Base-by-base conservation (phyloP, 1,284 basidiomycete genomes). In the Trichosporon ovoides region DNA sequence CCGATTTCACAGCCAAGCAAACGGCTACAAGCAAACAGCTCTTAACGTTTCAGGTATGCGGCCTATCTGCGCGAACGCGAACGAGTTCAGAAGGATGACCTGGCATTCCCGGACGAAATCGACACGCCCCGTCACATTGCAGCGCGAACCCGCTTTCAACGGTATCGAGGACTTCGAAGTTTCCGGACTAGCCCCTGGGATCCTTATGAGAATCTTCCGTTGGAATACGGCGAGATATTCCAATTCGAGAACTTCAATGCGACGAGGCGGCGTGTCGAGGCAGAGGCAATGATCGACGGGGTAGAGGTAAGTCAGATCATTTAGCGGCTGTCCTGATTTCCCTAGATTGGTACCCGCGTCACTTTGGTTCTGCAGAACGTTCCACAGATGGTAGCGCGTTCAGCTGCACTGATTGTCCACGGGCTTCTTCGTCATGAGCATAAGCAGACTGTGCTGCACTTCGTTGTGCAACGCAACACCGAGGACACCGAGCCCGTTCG, bases 141-240 rank as follows among this genome's bases (percentile, higher is more conserved):
- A 0, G 95, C 94, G 0, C 81, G 84, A 12, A 83, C 83, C n/a
- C 84, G 96, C 6, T 98, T 98, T 78, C 90, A 92, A 66, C 84
- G 95, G 35, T 99, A 87, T 76, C 85, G 95, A 57, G 96, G 95
- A 1, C 77, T 99, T 75, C 86, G 87, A 56, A 92, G 89, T 13
- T 90, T 98, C 82, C 83, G 95, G 37, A 98, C 96, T 2, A 92
- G 88, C 68, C 89, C 89, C 19, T 99, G 95, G 95, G 95, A 98
- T 75, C 87, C 95, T 7, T 98, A 91, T 68, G 95, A 98, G 78
- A 95, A 96, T 68, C 81, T 99, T 18, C 96, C 95, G 5, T 77
- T 87, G 55, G 94, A 98, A 71, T 98, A 98, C 71, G 92, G 88
- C 0, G 83, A 88, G 43, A 95, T 98, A 66, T 99, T 98, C 79